A percentile compares a stretch with the other conserved stretches of the same genome.
phyloP scores from a whole-genome alignment of 2,329 filamentous ascomycete species.

The Sporothrix luriei region DNA sequence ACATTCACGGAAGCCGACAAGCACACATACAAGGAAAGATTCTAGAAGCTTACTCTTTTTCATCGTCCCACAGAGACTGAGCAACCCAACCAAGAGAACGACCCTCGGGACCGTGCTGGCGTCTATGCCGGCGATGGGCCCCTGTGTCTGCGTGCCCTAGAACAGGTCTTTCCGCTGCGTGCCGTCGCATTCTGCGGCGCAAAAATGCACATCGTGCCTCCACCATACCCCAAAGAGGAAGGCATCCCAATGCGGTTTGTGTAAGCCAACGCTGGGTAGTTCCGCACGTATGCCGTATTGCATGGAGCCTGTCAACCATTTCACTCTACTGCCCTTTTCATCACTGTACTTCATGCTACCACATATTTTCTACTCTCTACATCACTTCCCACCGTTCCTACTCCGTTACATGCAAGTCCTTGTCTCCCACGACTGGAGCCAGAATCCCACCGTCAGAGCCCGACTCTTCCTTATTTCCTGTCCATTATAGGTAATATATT shows the following conservation, averaged over 20 bases:
- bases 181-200: constrained; percentile 17
- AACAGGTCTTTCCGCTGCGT: constrained; percentile 2
- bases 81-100: background rate
- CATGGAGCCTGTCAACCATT: background rate
- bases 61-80: background rate
- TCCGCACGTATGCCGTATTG: background rate
- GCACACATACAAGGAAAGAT: background rate
- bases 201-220: background rate
- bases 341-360: too few species aligned
- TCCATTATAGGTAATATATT: constrained; percentile 5
- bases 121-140: background rate
- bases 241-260: background rate
- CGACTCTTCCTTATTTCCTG: background rate
- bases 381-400: too few species aligned
- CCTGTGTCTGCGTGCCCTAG: background rate
- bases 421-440: constrained; percentile 13
- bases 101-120: constrained; percentile 10
- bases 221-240: background rate
- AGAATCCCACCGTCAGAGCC: background rate
- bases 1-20: background rate
- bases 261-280: background rate
- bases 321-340: too few species aligned
- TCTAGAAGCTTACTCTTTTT: constrained; percentile 13
- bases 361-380: background rate
- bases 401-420: too few species aligned